Base-by-base conservation (phyloP, 768 basidiomycete species). In the Naganishia vishniacii region DNA sequence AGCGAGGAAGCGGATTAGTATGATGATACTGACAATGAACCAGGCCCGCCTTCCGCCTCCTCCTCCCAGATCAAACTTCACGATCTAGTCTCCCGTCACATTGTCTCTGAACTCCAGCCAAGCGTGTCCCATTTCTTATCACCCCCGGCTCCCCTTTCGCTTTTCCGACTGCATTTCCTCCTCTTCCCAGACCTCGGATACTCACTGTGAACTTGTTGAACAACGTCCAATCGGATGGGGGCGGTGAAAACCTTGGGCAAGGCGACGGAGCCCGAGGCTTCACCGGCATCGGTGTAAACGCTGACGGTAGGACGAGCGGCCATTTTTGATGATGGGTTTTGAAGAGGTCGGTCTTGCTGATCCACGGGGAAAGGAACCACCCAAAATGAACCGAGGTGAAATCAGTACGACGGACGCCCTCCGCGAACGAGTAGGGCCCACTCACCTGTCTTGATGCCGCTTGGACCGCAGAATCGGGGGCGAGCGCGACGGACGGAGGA, bases 171-270 rank as follows among this genome's bases (percentile, higher is more conserved):
- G 61, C 41, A 46, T 40, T 25, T 59, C 28, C 48, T 53, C 53
- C 48, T 26, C 6, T 6, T 29, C 12, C 44, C 16, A n/a, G 37
- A 29, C 31, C 46, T 31, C 46, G 7, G 48, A 37, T 45, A 76
- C 90, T 81, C 79, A 97, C 95, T 99, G 89, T 98, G 93, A 65
- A 99, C 91, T 80, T 92, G 91, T 67, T 89, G 84, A 72, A 99
- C 94, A 70, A 99, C 92, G 84, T 99, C 95, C 77, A 94, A 86
- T 80, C 95, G 84, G 81, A 99, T 98, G 75, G 95, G 94, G 41
- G 94, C 95, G 73, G 91, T 93, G 76, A 99, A 82, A 77, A 99
- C 95, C 74, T 91, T 91, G 59, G 94, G 91, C 72, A 93, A 88
- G 62, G 90, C 88, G 59, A 93, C 85, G 48, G 91, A 94, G 78